Base-by-base conservation (phyloP, 257 asterid genomes). In the Verbena officinalis region DNA sequence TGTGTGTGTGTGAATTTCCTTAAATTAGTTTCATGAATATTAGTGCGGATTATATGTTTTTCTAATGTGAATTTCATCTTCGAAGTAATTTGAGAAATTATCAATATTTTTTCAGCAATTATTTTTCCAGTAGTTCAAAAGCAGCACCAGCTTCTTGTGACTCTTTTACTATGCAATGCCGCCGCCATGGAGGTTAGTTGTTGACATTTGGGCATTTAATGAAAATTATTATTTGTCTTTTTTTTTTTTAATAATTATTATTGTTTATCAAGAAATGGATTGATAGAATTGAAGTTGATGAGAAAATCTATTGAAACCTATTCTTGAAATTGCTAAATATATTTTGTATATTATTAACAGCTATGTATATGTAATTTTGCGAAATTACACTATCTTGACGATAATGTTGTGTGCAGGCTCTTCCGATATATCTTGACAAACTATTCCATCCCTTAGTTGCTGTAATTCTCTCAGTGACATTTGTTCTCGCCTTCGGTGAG, bases 141-240 rank as follows among this genome's bases (percentile, higher is more conserved):
- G 87, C 97, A 94, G 84, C 97, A 94, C 62, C 97, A 94, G 63
- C 97, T 94, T 80, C 95, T 94, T n/a, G 99, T 94, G 7, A 94
- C 97, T 48, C 77, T 90, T 68, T 88, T 94, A 6, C 77, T 90
- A 4, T 94, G 99, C 73, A 94, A 94, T 73, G 92, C 99, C 16
- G 99, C 89, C 36, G 81, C 99, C 0, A 94, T 94, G 99, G 99
- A 94, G 97, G 99, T 90, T 46, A 62, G 78, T 51, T 49, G 45
- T 9, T 16, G 17, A 13, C 20, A 49, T 59, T 38, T 46, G 14
- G 38, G 58, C 16, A n/a, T 50, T 34, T 13, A 9, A 9, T 31
- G 7, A 52, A 42, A 13, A 48, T 54, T 54, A 31, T 14, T 34
- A 14, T n/a, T 36, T 27, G 8, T 36, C 20, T 31, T 62, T 49